A percentile compares a stretch with the other conserved stretches of the same genome.
Conservation (phyloP, 1,284 basidiomycete genomes). For the Irpex sp. region DNA sequence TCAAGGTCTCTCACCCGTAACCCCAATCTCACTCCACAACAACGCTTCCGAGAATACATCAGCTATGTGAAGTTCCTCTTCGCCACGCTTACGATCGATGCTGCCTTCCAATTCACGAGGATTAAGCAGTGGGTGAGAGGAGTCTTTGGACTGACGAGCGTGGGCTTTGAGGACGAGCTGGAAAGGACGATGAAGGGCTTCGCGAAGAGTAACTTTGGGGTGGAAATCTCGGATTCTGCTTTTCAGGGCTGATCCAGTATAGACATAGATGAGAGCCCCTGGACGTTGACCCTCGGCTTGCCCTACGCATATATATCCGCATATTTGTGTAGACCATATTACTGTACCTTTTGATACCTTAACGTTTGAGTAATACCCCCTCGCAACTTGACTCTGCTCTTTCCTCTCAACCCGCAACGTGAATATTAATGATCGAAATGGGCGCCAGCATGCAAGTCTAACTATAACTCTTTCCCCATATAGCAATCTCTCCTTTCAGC, state of each 20-base stretch:
- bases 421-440: too few relatives aligned
- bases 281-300: not conserved
- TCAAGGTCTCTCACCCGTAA: conserved; percentile 49
- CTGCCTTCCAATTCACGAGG: conserved; percentile 54
- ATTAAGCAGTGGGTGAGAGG: conserved; percentile 45
- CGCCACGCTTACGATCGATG: conserved; percentile 52
- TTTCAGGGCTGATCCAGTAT: conserved; percentile 22
- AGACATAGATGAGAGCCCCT: not conserved
- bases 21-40: conserved; percentile 33
- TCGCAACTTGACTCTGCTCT: too few relatives aligned
- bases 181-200: conserved; percentile 56
- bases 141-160: conserved; percentile 28
- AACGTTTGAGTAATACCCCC: too few relatives aligned
- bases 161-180: conserved; percentile 62
- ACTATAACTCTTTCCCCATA: too few relatives aligned
- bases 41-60: conserved; percentile 45
- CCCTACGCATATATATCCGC: not conserved
- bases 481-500: too few relatives aligned
- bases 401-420: too few relatives aligned
- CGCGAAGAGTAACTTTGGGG: conserved; percentile 56
- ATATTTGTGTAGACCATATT: not conserved
- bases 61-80: conserved; percentile 50
- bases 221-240: conserved; percentile 38
- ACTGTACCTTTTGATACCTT: not conserved
- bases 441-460: too few relatives aligned